Conservation (phyloP, 768 basidiomycete genomes). For the Phanerodontia chrysosporium region DNA sequence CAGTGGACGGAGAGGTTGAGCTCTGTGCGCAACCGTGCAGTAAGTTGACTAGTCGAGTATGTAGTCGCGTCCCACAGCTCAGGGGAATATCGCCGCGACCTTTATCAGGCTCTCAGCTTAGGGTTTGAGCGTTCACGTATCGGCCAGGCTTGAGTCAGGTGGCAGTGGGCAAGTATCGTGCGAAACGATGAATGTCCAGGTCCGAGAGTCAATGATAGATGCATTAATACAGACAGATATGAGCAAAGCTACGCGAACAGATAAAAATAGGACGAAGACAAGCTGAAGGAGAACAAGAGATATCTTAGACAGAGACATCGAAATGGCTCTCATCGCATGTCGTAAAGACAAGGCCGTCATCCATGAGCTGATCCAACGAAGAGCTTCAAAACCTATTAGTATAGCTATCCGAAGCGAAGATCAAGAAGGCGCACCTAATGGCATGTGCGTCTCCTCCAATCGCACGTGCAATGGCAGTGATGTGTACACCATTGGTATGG, state of each 20-base stretch:
- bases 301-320: slow-evolving; percentile 37
- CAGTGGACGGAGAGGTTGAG: too few relatives aligned
- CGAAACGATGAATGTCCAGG: too few relatives aligned
- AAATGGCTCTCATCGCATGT: slow-evolving; percentile 84
- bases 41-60: too few relatives aligned
- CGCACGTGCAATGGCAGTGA: slow-evolving; percentile 65
- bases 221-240: neutral
- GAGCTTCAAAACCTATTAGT: slow-evolving; percentile 51
- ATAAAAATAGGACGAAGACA: neutral
- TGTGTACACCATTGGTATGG: slow-evolving; percentile 62
- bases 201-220: neutral
- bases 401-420: neutral
- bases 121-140: too few relatives aligned
- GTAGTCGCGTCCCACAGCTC: too few relatives aligned
- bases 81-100: too few relatives aligned
- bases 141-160: neutral
- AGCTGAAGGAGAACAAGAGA: neutral
- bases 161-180: neutral
- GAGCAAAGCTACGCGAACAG: neutral
- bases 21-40: too few relatives aligned
- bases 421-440: slow-evolving; percentile 49
- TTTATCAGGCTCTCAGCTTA: too few relatives aligned
- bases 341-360: slow-evolving; percentile 74
- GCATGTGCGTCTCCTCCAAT: slow-evolving; percentile 53
- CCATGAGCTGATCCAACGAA: slow-evolving; percentile 74